These are phyloP conservation scores for Acrocalymma vagum DNA, from an alignment of 2,329 filamentous ascomycete species.

Conservation along the genomic window DNA sequence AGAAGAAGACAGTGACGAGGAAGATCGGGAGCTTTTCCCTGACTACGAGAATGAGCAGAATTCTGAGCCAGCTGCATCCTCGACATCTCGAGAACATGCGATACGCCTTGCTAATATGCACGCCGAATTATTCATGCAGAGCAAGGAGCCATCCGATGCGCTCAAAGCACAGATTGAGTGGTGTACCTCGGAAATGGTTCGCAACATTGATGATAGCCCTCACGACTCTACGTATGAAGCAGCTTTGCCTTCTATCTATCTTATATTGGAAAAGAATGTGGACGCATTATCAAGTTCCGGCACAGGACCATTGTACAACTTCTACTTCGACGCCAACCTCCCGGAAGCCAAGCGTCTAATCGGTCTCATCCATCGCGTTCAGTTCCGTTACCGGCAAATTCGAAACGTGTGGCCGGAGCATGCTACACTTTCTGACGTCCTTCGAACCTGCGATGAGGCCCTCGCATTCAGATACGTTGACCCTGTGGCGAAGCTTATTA, in stretches of 20 bases:
- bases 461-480: constrained; percentile 80
- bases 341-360: constrained; percentile 79
- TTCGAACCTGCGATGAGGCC: constrained; percentile 77
- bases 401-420: constrained; percentile 71
- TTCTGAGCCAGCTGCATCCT: constrained; percentile 9
- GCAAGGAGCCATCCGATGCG: constrained; percentile 25
- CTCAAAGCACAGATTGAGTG: constrained; percentile 40
- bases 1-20: constrained; percentile 78
- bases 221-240: constrained; percentile 47
- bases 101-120: constrained; percentile 45
- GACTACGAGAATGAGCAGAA: constrained; percentile 69
- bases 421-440: constrained; percentile 82
- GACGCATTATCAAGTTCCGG: constrained; percentile 46
- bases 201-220: constrained; percentile 31
- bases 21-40: constrained; percentile 84
- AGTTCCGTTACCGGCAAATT: constrained; percentile 76
- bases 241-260: constrained; percentile 72
- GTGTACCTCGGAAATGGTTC: constrained; percentile 37
- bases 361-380: constrained; percentile 72
- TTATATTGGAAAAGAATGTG: constrained; percentile 71
- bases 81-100: constrained; percentile 41
- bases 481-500: constrained; percentile 85
- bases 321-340: constrained; percentile 85
- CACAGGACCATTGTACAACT: constrained; percentile 70
- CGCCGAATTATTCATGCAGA: constrained; percentile 37